Base-by-base conservation (phyloP, 176 grass and related monocot genomes). In the Phoenix roebelenii region DNA sequence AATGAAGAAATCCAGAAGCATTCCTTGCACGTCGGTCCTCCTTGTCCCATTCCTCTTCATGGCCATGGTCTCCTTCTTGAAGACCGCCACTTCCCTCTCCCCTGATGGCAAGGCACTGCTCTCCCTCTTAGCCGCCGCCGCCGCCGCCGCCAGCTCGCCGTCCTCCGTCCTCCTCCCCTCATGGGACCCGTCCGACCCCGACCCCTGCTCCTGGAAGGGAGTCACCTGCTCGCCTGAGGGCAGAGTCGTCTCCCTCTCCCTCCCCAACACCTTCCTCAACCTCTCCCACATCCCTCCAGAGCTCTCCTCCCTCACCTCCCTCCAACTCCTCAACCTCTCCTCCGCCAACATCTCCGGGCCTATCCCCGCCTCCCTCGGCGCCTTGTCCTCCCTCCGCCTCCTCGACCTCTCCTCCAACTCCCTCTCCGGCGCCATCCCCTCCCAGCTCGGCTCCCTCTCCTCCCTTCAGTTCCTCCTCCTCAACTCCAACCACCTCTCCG, bases 321-420 rank as follows among this genome's bases (percentile, higher is more conserved):
- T 98, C 32, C 93, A 98, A 61, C 70, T 92, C n/a, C 81, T 98
- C 55, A 98, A 98, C 54, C 87, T 98, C 73, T 98, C 93, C 59
- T 78, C 84, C 32, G 69, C 84, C 69, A 98, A 98, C 79, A 81
- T 98, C 53, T 88, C 93, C 14, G 93, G 88, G 0, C 2, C 49
- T 20, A 75, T 98, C 73, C 87, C 72, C 9, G 57, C 78, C 0
- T 76, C 82, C 3, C 84, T 85, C 67, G 70, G 68, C 3, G 61
- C 81, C 1, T 84, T 98, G 4, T 16, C 73, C 2, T 72, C 84
- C 5, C 87, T 98, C 44, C 84, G 87, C 30, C 72, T 92, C 52
- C 84, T 98, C 1, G 93, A 98, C 73, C 87, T 98, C 18, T 98
- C 93, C 0, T 92, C 81, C 9, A 98, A 98, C 81, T 80, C 93